Evolutionary conservation across 495 filamentous ascomycete genomes (phyloP).

Genomic region (Aspergillus funiculosus): DNA sequence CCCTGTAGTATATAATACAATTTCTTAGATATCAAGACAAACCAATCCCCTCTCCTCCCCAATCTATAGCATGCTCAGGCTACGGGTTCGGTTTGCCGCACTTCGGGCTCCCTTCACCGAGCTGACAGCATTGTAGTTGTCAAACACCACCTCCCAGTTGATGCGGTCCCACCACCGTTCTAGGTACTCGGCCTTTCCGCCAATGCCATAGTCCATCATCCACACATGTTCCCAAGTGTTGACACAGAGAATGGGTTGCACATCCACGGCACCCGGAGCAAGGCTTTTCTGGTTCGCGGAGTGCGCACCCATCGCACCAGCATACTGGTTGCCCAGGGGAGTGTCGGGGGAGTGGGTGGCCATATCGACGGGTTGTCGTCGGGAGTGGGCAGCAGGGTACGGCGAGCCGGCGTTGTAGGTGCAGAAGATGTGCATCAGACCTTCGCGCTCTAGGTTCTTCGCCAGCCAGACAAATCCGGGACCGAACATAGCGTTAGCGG

Average conservation of each 20-base stretch:
- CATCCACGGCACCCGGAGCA: conserved; percentile 62
- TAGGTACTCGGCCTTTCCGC: conserved; percentile 70
- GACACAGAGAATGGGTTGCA: conserved; percentile 76
- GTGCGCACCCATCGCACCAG: conserved; percentile 47
- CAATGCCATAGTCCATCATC: conserved; percentile 76
- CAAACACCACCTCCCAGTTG: conserved; percentile 71
- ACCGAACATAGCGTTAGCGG: conserved; percentile 89
- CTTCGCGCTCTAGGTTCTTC: conserved; percentile 42
- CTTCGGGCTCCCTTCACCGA: conserved; percentile 21
- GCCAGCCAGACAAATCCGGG: conserved; percentile 97
- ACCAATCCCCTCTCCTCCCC: neutral
- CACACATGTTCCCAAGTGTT: conserved; percentile 97
- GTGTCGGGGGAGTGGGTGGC: conserved; percentile 53
- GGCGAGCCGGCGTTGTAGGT: conserved; percentile 92
- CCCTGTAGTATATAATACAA: conserved; percentile 28
- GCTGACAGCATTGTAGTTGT: conserved; percentile 39
- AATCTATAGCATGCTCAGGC: conserved; percentile 29
- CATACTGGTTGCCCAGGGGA: conserved; percentile 39
- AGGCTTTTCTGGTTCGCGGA: conserved; percentile 39
- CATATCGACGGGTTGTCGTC: conserved; percentile 74
- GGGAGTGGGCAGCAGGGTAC: conserved; percentile 75
- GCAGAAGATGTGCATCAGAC: conserved; percentile 64
- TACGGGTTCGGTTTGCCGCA: conserved; percentile 22
- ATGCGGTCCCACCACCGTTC: conserved; percentile 81
- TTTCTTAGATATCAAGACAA: conserved; percentile 19